phyloP scores from a whole-genome alignment of 495 filamentous ascomycete species.

The Xeromyces bisporus region DNA sequence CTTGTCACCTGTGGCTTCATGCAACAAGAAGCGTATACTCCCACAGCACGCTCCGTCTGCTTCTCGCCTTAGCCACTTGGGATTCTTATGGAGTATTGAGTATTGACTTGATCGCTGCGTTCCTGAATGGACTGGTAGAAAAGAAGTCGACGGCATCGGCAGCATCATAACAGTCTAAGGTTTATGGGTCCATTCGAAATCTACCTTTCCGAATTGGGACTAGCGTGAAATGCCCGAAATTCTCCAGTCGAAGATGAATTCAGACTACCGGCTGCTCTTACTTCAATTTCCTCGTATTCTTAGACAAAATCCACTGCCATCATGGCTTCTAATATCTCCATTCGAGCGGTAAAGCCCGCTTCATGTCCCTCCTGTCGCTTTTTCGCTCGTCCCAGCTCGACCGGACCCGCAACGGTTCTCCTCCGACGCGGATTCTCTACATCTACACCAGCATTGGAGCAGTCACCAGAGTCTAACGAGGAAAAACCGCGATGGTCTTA shows the following conservation, averaged over 20 bases:
- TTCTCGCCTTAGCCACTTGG: too few species aligned
- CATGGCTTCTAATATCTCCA: conserved; percentile 24
- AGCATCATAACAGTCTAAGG: not conserved
- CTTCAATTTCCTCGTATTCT: not conserved
- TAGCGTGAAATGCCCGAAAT: conserved; percentile 13
- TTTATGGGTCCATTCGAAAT: not conserved
- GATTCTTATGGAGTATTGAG: too few species aligned
- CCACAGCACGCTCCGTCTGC: too few species aligned
- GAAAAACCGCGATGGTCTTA: conserved; percentile 61
- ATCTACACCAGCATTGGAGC: conserved; percentile 6
- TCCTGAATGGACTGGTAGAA: too few species aligned
- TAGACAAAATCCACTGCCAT: conserved; percentile 6
- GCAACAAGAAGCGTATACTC: too few species aligned
- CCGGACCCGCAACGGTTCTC: conserved; percentile 5
- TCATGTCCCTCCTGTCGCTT: conserved; percentile 18
- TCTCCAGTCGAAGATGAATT: too few species aligned
- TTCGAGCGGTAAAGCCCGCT: conserved; percentile 19
- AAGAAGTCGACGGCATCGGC: too few species aligned
- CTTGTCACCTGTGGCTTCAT: too few species aligned
- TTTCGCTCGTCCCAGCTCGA: conserved; percentile 7
- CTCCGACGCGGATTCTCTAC: conserved; percentile 8
- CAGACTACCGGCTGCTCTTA: conserved; percentile 2
- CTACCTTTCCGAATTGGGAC: conserved; percentile 7
- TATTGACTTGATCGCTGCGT: too few species aligned
- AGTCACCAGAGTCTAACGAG: conserved; percentile 13